Base-by-base conservation (phyloP, 169 alveolate genomes). In the Babesia ovis region DNA sequence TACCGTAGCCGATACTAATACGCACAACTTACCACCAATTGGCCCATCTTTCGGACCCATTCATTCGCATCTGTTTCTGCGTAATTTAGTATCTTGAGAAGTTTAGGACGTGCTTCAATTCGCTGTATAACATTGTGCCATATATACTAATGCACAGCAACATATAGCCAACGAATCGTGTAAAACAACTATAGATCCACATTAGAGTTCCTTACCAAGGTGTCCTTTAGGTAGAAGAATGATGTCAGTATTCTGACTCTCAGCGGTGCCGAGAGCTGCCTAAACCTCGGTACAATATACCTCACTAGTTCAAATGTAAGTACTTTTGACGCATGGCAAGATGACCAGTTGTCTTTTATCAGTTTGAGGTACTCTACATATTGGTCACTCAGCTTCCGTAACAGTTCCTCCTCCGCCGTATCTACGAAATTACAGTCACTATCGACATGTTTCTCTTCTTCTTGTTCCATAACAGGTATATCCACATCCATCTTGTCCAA, bases 1-100 rank as follows among this genome's bases (percentile, higher is more conserved):
- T n/a, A n/a, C n/a, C n/a, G 14, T 14, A 39, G 8, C 46, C 46
- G 27, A 12, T 48, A 48, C 14, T 8, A 6, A 48, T 48, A 48
- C 14, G 20, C 0, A 11, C n/a, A 0, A n/a, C 87, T 45, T 56
- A 86, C 92, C 79, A 89, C 80, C 14, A 91, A 74, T 53, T 94
- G 89, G 45, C 95, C 91, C 82, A 93, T 86, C 66, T 91, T 93
- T 71, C 93, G 86, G 25, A 93, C 97, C 97, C 97, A 93, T 41
- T 92, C 97, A 70, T 93, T 92, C 41, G 95, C 90, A 62, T 93
- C 97, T 18, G 94, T 88, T 67, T 93, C 97, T 9, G 92, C 92
- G 27, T 32, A 79, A 16, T 60, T 53, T 25, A 68, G 57, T 8
- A 79, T 45, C 58, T 68, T 69, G 12, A 70, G 16, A 14, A 79